phyloP scores from a whole-genome alignment of 1,284 basidiomycete genomes.

The Mycosarcoma maydis region DNA sequence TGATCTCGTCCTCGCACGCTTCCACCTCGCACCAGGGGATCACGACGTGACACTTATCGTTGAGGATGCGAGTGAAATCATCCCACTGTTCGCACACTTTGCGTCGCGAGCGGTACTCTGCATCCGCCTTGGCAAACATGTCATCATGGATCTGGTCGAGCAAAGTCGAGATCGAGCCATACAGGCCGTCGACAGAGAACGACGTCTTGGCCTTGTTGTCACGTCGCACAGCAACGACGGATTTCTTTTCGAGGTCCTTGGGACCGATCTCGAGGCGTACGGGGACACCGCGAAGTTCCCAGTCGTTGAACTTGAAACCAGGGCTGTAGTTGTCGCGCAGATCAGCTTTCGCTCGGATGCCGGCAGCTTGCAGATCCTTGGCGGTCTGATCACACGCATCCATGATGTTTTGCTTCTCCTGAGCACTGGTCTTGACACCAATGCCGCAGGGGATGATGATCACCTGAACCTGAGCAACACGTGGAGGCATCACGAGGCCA shows the following conservation, averaged over 20 bases:
- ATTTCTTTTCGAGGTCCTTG: slow-evolving; percentile 84
- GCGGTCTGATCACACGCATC: slow-evolving; percentile 75
- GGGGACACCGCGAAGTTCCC: slow-evolving; percentile 91
- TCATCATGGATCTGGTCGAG: slow-evolving; percentile 88
- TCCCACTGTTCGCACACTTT: slow-evolving; percentile 83
- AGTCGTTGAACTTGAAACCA: slow-evolving; percentile 99
- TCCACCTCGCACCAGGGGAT: slow-evolving; percentile 97
- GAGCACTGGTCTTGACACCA: slow-evolving; percentile 69
- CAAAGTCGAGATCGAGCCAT: slow-evolving; percentile 68
- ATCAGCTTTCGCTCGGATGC: slow-evolving; percentile 87
- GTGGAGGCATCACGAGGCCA: slow-evolving; percentile 92
- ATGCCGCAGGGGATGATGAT: slow-evolving; percentile 93
- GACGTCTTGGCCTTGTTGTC: slow-evolving; percentile 74
- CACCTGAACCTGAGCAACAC: slow-evolving; percentile 91
- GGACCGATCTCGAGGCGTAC: slow-evolving; percentile 96
- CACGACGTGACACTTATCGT: slow-evolving; percentile 86
- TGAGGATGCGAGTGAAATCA: slow-evolving; percentile 88
- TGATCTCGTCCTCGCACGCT: slow-evolving; percentile 96
- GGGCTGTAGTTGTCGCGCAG: slow-evolving; percentile 94
- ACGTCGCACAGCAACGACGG: slow-evolving; percentile 86
- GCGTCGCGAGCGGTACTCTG: slow-evolving; percentile 78
- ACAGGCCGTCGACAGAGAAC: slow-evolving; percentile 39
- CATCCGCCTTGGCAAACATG: slow-evolving; percentile 85
- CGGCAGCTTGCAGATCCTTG: slow-evolving; percentile 71
- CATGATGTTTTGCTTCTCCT: slow-evolving; percentile 77